phyloP scores from a whole-genome alignment of 306 rosid genomes.

The Datisca glomerata region DNA sequence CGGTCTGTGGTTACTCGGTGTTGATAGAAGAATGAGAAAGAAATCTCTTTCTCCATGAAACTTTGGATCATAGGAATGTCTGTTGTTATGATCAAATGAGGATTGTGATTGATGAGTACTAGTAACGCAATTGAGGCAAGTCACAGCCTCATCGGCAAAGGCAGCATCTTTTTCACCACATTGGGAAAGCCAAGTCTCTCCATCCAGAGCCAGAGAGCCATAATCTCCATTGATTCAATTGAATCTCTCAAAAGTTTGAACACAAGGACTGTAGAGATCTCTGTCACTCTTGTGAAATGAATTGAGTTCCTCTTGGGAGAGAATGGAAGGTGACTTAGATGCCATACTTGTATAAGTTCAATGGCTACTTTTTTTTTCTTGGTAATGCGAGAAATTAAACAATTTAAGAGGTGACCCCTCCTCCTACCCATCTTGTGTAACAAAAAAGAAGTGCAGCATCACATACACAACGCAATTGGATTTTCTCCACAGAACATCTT shows the following conservation, averaged over 20 bases:
- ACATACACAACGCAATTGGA: no score
- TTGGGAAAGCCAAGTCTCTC: conserved; percentile 41
- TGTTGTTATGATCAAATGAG: conserved; percentile 2
- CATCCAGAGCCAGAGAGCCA: conserved; percentile 72
- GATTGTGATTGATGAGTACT: background rate
- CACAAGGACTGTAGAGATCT: conserved; percentile 33
- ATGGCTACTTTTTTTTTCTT: no score
- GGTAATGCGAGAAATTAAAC: no score
- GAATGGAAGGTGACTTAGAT: background rate
- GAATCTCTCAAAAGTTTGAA: conserved; percentile 38
- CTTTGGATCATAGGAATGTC: conserved; percentile 23
- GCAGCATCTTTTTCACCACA: conserved; percentile 19
- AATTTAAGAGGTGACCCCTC: no score
- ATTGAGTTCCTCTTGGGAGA: conserved; percentile 35
- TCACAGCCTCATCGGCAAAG: conserved; percentile 54
- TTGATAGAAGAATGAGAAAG: conserved; percentile 14
- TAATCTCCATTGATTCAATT: conserved; percentile 36
- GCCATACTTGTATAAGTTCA: no score
- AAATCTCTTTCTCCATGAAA: conserved; percentile 27
- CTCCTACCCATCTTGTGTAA: no score
- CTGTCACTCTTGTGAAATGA: conserved; percentile 48
- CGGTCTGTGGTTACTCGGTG: conserved; percentile 8
- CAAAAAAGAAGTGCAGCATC: no score
- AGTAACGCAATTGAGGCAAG: conserved; percentile 28
- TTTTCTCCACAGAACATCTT: no score